These are phyloP conservation scores for Loxodes magnus DNA, from an alignment of 73 alveolate genomes.

Conservation along the genomic window DNA sequence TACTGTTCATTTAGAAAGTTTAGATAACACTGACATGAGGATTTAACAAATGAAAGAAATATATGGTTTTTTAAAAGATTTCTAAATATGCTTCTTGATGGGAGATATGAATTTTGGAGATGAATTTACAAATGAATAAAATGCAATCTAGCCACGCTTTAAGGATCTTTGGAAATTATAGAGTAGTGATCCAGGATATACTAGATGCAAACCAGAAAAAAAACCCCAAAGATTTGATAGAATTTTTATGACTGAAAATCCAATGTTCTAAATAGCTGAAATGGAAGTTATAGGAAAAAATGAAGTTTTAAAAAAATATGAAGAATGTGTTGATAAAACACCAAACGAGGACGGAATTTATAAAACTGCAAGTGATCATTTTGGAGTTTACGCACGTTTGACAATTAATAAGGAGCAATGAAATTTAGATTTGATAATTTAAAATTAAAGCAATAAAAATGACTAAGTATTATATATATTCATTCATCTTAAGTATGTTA, in stretches of 20 bases:
- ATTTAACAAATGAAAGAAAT: conserved; percentile 12
- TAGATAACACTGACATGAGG: conserved; percentile 8
- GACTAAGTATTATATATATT: no score
- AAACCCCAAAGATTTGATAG: conserved; percentile 26
- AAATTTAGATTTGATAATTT: no score
- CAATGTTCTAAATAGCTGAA: not conserved
- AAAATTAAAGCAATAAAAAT: no score
- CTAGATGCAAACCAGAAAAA: not conserved
- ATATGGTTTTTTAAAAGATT: conserved; percentile 6
- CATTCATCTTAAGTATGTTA: no score
- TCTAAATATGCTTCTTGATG: conserved; percentile 12
- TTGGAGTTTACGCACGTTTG: no score
- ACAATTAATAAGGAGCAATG: no score
- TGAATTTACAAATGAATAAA: conserved; percentile 5
- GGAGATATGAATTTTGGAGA: conserved; percentile 49
- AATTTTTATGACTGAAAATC: conserved; percentile 3
- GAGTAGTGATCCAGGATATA: conserved; percentile 11
- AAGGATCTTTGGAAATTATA: conserved; percentile 7
- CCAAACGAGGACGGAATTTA: no score
- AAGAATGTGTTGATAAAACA: no score
- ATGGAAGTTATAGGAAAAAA: no score
- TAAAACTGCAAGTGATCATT: no score
- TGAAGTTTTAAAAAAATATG: no score
- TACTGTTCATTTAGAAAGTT: conserved; percentile 34
- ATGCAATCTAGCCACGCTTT: not conserved